Conservation (phyloP, 495 filamentous ascomycete genomes). For the Podospora pseudopauciseta region DNA sequence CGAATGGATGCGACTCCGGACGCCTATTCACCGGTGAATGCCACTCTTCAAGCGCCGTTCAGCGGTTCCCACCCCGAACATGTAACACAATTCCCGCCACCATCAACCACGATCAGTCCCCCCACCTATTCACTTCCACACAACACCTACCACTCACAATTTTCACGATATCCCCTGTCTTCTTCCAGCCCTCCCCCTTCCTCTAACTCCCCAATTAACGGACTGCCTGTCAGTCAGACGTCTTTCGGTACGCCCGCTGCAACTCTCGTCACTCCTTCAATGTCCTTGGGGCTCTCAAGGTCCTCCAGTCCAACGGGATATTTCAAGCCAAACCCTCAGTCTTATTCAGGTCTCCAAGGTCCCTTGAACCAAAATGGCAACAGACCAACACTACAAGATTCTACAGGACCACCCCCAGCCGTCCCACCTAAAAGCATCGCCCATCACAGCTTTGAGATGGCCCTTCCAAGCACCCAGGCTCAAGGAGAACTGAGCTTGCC, state of each 20-base stretch:
- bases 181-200: background rate
- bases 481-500: no score
- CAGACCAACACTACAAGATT: background rate
- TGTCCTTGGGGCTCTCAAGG: background rate
- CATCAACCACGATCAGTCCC: background rate
- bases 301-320: background rate
- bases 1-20: background rate
- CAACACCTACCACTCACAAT: background rate
- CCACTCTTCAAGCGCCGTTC: no score
- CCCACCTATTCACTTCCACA: background rate
- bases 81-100: no score
- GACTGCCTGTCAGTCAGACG: no score
- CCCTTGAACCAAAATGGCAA: no score
- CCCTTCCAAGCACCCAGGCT: background rate
- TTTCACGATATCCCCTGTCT: background rate
- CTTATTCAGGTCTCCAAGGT: no score
- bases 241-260: no score
- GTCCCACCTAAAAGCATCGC: background rate
- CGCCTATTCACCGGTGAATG: no score
- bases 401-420: no score
- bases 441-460: background rate
- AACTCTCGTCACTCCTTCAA: background rate
- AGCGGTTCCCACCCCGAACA: no score
- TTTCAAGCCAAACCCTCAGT: no score
- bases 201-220: background rate